These are phyloP conservation scores for Candida nonsorbophila DNA, from an alignment of 805 yeast genomes.

Conservation along the genomic window DNA sequence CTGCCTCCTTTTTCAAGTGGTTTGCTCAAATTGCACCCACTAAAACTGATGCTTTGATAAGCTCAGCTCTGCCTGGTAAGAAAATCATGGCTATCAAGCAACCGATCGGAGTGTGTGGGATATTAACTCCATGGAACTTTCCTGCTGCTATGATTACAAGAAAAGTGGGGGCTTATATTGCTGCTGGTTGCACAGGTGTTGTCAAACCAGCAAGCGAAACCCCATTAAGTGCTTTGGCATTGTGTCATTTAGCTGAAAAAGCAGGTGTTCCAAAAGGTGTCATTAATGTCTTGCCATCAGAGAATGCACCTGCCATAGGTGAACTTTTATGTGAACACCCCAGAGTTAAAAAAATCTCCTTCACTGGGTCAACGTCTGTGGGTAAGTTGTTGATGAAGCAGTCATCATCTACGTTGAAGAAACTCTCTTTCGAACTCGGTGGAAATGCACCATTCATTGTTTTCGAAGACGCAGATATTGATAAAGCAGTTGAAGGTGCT, in stretches of 20 bases:
- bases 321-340: conserved; percentile 42
- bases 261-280: conserved; percentile 75
- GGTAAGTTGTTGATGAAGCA: conserved; percentile 58
- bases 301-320: conserved; percentile 46
- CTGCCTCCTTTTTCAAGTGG: conserved; percentile 85
- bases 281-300: conserved; percentile 56
- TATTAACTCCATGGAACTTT: conserved; percentile 82
- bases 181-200: conserved; percentile 76
- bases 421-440: conserved; percentile 59
- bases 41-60: conserved; percentile 58
- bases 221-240: conserved; percentile 66
- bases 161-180: conserved; percentile 70
- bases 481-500: conserved; percentile 48
- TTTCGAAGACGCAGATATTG: conserved; percentile 56
- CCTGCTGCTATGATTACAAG: conserved; percentile 76
- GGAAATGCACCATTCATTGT: conserved; percentile 65
- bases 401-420: conserved; percentile 52
- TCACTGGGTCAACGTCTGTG: conserved; percentile 61
- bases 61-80: conserved; percentile 43
- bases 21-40: conserved; percentile 80
- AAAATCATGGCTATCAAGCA: conserved; percentile 59
- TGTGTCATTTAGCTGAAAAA: conserved; percentile 52
- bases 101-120: conserved; percentile 80
- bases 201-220: conserved; percentile 76
- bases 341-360: conserved; percentile 49